Evolutionary conservation across 331 rosid species (phyloP).

Genomic region (Pyracantha coccinea): DNA sequence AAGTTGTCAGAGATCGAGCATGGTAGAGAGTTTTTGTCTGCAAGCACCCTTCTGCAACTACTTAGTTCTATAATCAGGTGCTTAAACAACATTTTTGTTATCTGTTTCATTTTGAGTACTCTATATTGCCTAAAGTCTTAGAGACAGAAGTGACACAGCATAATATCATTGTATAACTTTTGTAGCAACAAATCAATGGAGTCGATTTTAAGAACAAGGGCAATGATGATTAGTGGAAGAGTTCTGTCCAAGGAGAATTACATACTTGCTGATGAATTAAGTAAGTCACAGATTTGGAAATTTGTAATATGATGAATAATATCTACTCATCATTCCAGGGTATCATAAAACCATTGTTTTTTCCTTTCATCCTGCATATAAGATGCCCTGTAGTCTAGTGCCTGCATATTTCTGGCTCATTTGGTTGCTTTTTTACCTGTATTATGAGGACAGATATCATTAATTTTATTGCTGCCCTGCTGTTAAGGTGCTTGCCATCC

Average conservation of each 20-base stretch:
- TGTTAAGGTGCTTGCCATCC: not conserved
- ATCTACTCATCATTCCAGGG: not conserved
- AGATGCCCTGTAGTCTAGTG: not conserved
- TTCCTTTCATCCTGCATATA: not conserved
- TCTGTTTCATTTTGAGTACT: not conserved
- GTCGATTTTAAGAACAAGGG: conserved; percentile 66
- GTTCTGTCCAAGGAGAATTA: conserved; percentile 55
- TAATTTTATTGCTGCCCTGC: not conserved
- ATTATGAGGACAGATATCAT: not conserved
- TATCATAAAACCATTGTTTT: not conserved
- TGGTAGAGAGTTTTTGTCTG: conserved; percentile 63
- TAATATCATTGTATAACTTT: not conserved
- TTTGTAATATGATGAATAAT: not conserved
- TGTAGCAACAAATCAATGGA: conserved; percentile 48
- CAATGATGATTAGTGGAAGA: conserved; percentile 83
- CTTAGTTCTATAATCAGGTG: conserved; percentile 80
- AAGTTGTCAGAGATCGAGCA: conserved; percentile 80
- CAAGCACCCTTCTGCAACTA: conserved; percentile 57
- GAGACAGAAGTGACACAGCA: not conserved
- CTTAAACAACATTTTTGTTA: not conserved
- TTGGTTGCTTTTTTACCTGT: not conserved
- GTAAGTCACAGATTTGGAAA: conserved; percentile 34
- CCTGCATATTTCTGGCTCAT: not conserved
- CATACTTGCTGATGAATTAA: conserved; percentile 50
- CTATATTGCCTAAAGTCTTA: not conserved